Percentiles rank a stretch among this genome's conserved stretches.
phyloP scores from a whole-genome alignment of 1,284 basidiomycete species.

The Cystobasidiaceae sp. region DNA sequence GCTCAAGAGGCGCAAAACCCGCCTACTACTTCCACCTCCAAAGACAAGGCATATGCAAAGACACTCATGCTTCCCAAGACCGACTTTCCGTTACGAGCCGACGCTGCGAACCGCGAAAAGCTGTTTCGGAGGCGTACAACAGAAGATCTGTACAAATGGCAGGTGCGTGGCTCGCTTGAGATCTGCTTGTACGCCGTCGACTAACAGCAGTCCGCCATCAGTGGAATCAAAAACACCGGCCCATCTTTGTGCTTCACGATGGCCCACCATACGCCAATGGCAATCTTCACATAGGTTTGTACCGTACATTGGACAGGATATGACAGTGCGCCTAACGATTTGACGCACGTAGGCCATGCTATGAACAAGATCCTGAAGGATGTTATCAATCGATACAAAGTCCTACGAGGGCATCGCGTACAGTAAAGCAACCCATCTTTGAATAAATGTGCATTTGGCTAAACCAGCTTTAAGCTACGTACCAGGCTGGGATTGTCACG shows the following conservation, averaged over 20 bases:
- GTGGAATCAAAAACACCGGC: constrained; percentile 61
- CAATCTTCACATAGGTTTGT: constrained; percentile 84
- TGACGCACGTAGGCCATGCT: constrained; percentile 67
- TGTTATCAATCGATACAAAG: constrained; percentile 84
- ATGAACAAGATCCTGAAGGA: constrained; percentile 97
- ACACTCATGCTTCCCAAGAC: constrained; percentile 83
- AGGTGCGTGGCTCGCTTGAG: constrained; percentile 57
- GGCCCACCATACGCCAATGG: constrained; percentile 99
- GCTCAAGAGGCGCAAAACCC: not conserved
- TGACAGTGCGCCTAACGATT: not conserved
- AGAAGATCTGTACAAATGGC: constrained; percentile 75
- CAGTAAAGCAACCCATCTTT: constrained; percentile 67
- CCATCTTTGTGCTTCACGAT: constrained; percentile 82
- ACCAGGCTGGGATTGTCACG: constrained; percentile 98
- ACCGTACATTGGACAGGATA: constrained; percentile 3
- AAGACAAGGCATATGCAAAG: constrained; percentile 17
- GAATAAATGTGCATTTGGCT: too few relatives aligned
- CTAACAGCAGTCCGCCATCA: too few relatives aligned
- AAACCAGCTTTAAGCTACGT: constrained; percentile 59
- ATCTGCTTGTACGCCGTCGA: too few relatives aligned
- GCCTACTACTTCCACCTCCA: not conserved
- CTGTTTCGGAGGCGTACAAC: constrained; percentile 64
- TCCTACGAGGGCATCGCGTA: constrained; percentile 70
- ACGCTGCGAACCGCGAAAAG: constrained; percentile 61
- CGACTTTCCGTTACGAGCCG: constrained; percentile 67